These are phyloP conservation scores for Scheffersomyces stambukii DNA, from an alignment of 1,139 yeast species.

Conservation along the genomic window DNA sequence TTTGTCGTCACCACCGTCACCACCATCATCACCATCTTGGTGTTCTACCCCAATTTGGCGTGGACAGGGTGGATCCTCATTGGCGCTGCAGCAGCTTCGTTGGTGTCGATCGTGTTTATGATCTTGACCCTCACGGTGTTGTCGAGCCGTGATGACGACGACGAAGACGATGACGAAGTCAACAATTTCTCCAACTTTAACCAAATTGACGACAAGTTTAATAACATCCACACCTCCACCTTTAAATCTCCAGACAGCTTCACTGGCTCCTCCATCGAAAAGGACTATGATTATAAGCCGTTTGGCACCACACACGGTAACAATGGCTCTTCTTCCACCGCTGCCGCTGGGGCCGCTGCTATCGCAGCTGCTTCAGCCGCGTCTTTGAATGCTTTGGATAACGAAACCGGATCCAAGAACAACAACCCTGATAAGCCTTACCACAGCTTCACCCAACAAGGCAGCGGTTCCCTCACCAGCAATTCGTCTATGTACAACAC, in stretches of 20 bases:
- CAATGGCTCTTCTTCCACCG: slow-evolving; percentile 3
- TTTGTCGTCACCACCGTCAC: slow-evolving; percentile 50
- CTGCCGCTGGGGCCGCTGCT: slow-evolving; percentile 3
- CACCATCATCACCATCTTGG: slow-evolving; percentile 50
- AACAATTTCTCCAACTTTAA: slow-evolving; percentile 5
- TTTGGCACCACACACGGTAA: slow-evolving; percentile 2
- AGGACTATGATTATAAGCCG: slow-evolving; percentile 26
- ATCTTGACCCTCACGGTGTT: slow-evolving; percentile 17
- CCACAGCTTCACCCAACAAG: background rate
- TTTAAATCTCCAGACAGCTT: slow-evolving; percentile 7
- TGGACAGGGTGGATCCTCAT: slow-evolving; percentile 72
- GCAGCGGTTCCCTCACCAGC: slow-evolving; percentile 9
- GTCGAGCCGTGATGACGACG: slow-evolving; percentile 19
- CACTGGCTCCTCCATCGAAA: slow-evolving; percentile 22
- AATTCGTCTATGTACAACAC: slow-evolving; percentile 26
- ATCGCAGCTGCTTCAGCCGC: slow-evolving; percentile 3
- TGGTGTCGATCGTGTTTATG: slow-evolving; percentile 31
- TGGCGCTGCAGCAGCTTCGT: slow-evolving; percentile 57
- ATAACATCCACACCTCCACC: slow-evolving; percentile 10
- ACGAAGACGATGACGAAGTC: slow-evolving; percentile 21
- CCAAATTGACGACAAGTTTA: slow-evolving; percentile 10
- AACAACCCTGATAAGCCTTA: background rate
- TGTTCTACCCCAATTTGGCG: slow-evolving; percentile 58
- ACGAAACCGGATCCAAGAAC: background rate
- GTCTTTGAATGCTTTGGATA: background rate